Evolutionary conservation across 768 basidiomycete genomes (phyloP), one percentile per base, ranked within the genome.

Genomic region (Suillus subalutaceus): DNA sequence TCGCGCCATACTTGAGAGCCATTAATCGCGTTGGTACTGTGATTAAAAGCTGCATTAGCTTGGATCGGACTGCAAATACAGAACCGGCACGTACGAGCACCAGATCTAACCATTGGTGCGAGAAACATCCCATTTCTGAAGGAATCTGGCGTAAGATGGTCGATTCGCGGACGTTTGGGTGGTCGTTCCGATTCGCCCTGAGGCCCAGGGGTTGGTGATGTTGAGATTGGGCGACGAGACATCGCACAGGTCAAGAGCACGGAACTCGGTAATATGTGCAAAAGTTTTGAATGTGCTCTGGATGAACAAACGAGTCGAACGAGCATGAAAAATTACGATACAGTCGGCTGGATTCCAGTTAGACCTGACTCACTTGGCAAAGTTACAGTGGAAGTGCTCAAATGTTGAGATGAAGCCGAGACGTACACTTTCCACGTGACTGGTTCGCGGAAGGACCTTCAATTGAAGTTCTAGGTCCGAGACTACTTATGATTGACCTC

Each of bases 21-120:
- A 93, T 89, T 7, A 97, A 77, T 35, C 94, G 88, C 41, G 91
- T 94, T 0, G 93, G 94, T 32, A 96, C 94, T 96, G 74, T 9
- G 60, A 41, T 30, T 30, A 43, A 74, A 71, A 74, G 40, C 18
- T 72, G 70, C n/a, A 66, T 58, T 9, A 41, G 35, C 40, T 43
- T 57, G 15, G 9, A 30, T 35, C 23, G 35, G 20, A 65, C 2
- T 32, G 37, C 6, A 26, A 18, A 16, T 37, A 46, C 40, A n/a
- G 12, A 40, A n/a, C 6, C 44, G 16, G 46, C 50, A 85, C 91
- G 72, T 78, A 95, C 93, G 78, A 69, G 91, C 90, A 67, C 96
- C 94, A 65, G 94, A 97, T 73, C 96, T 87, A 62, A 99, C 97
- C 97, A 99, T 99, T 2, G 97, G 97, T 3, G 97, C 97, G n/a